Evolutionary conservation across 1,284 basidiomycete species (phyloP).

Genomic region (Schizopora paradoxa): DNA sequence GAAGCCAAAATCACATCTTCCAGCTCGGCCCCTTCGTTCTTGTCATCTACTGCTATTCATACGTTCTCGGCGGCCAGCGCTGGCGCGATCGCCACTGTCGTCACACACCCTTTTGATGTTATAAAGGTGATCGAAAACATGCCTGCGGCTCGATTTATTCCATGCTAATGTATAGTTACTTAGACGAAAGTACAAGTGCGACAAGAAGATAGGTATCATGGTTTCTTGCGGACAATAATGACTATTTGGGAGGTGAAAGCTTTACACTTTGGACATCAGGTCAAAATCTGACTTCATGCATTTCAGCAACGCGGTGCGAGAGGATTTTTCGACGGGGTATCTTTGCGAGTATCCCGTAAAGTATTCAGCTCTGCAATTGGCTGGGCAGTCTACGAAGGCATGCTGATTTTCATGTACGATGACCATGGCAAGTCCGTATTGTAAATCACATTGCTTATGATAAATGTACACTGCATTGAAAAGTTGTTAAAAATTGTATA

Average conservation of each 20-base stretch:
- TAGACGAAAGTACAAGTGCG: constrained; percentile 89
- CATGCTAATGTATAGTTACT: constrained; percentile 3
- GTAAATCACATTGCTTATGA: no score
- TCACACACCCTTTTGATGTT: constrained; percentile 88
- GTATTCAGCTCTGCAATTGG: constrained; percentile 87
- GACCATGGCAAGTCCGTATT: no score
- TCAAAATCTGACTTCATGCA: constrained; percentile 3
- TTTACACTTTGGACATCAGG: constrained; percentile 1
- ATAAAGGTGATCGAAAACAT: constrained; percentile 58
- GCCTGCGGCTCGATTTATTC: constrained; percentile 2
- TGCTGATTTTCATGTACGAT: constrained; percentile 57
- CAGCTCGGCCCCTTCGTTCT: constrained; percentile 37
- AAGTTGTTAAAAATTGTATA: no score
- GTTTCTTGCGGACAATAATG: constrained; percentile 55
- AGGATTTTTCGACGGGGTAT: constrained; percentile 85
- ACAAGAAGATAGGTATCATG: constrained; percentile 64
- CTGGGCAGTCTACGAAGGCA: constrained; percentile 88
- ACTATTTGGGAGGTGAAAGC: constrained; percentile 66
- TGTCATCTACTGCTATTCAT: constrained; percentile 46
- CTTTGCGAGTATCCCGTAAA: constrained; percentile 80
- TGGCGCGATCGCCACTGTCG: constrained; percentile 74
- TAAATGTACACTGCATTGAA: no score
- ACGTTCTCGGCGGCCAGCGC: constrained; percentile 66
- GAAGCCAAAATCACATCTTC: constrained; percentile 21
- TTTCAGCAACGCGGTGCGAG: constrained; percentile 64